These are phyloP conservation scores for Actinomortierella ambigua DNA, from an alignment of 371 early-diverging fungal genomes.

Conservation along the genomic window DNA sequence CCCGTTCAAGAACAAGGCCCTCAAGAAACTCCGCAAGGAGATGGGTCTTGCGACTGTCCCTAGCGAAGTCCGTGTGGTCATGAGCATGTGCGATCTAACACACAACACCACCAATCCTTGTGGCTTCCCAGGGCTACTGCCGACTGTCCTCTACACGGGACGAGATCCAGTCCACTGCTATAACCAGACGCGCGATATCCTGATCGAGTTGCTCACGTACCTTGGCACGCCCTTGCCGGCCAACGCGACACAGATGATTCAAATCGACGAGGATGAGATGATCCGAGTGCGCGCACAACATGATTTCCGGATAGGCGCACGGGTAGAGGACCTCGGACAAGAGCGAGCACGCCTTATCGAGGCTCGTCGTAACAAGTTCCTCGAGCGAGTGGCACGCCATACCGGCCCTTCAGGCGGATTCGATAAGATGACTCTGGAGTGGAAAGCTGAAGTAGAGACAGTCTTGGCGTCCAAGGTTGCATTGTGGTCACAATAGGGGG, in stretches of 20 bases:
- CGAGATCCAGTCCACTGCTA: constrained; percentile 5
- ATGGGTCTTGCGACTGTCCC: background rate
- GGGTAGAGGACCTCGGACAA: background rate
- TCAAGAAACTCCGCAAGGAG: background rate
- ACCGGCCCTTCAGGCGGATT: background rate
- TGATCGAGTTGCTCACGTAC: constrained; percentile 1
- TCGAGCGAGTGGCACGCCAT: background rate
- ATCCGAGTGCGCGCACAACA: background rate
- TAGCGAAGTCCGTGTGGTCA: background rate
- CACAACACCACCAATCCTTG: constrained; percentile 3
- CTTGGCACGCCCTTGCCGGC: constrained; percentile 1
- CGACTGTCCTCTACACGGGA: constrained; percentile 1
- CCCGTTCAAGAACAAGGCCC: background rate
- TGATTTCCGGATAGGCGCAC: constrained; percentile 1
- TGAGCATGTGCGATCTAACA: constrained; percentile 3
- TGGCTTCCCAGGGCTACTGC: constrained; percentile 7
- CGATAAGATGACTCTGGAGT: constrained; percentile 1
- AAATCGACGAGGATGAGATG: background rate
- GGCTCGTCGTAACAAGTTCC: background rate
- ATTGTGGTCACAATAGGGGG: constrained; percentile 1
- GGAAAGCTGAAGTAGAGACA: constrained; percentile 3
- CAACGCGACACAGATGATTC: background rate
- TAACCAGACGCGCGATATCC: constrained; percentile 6
- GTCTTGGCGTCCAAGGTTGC: constrained; percentile 4
- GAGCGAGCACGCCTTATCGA: constrained; percentile 1